Conservation (phyloP, 352 stramenopile genomes). For the Globisporangium okanoganense region DNA sequence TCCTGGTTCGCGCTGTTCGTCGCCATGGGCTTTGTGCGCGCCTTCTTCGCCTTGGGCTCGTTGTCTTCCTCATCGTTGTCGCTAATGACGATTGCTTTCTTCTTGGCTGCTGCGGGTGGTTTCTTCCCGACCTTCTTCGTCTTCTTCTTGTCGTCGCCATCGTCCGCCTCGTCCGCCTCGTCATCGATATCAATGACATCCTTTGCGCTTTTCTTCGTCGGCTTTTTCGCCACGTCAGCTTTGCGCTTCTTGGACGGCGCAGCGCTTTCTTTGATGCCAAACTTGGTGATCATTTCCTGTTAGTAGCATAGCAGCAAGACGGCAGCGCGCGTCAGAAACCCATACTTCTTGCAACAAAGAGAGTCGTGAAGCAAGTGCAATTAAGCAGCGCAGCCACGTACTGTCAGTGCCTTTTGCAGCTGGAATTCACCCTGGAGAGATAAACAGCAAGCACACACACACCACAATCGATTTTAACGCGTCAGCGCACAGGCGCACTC, state of each 20-base stretch:
- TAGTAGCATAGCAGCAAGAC: background rate
- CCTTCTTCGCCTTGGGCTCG: constrained; percentile 51
- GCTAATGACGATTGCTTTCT: constrained; percentile 12
- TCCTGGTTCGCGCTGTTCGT: constrained; percentile 61
- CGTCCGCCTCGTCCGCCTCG: background rate
- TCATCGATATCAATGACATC: background rate
- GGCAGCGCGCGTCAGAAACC: background rate
- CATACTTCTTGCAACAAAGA: background rate
- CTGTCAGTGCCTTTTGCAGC: constrained; percentile 62
- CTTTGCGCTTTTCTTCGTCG: constrained; percentile 18
- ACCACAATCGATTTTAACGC: background rate
- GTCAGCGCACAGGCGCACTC: background rate
- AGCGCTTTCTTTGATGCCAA: constrained; percentile 41
- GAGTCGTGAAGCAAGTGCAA: background rate
- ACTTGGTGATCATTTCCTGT: constrained; percentile 81
- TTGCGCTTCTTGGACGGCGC: constrained; percentile 61
- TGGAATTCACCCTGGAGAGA: constrained; percentile 62
- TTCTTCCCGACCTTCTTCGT: constrained; percentile 26
- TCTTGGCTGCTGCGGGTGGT: constrained; percentile 8
- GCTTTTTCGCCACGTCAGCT: constrained; percentile 23
- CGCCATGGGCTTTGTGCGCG: constrained; percentile 36
- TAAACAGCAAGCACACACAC: constrained; percentile 1
- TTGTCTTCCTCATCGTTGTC: constrained; percentile 42
- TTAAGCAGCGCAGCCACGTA: constrained; percentile 10
- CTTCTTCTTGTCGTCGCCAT: constrained; percentile 17